Evolutionary conservation across 2,329 filamentous ascomycete genomes (phyloP).

Genomic region (Aspergillus hortae): DNA sequence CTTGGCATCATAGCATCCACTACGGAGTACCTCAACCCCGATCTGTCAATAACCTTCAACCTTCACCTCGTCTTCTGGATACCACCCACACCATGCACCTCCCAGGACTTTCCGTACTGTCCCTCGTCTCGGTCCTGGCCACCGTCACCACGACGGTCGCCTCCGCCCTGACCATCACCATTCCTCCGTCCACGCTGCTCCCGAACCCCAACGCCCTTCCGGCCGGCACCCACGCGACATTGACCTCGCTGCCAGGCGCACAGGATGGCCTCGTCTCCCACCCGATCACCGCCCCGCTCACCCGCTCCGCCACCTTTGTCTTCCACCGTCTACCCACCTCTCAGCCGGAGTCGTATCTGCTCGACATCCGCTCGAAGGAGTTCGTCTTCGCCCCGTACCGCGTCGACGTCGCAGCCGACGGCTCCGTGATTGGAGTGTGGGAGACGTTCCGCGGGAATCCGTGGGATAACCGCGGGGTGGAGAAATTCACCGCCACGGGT

Average conservation of each 20-base stretch:
- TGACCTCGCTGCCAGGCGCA: constrained; percentile 35
- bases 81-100: constrained; percentile 13
- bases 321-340: constrained; percentile 64
- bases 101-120: constrained; percentile 4
- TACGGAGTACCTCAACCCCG: not conserved
- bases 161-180: constrained; percentile 35
- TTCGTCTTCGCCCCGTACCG: constrained; percentile 75
- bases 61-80: not conserved
- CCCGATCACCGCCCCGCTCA: constrained; percentile 55
- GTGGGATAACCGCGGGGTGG: constrained; percentile 75
- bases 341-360: constrained; percentile 62
- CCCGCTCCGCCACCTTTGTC: constrained; percentile 65
- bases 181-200: constrained; percentile 42
- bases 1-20: not conserved
- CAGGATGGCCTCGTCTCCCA: not conserved
- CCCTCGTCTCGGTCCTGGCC: constrained; percentile 17
- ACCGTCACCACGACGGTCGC: constrained; percentile 16
- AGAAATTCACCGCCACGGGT: constrained; percentile 37
- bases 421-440: constrained; percentile 62
- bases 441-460: constrained; percentile 86
- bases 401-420: constrained; percentile 58
- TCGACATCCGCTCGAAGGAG: constrained; percentile 72
- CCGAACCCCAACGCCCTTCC: constrained; percentile 41
- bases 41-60: not conserved
- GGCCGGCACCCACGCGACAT: constrained; percentile 51